phyloP scores from a whole-genome alignment of 164 flowering plant species.

The Magnolia officinalis region DNA sequence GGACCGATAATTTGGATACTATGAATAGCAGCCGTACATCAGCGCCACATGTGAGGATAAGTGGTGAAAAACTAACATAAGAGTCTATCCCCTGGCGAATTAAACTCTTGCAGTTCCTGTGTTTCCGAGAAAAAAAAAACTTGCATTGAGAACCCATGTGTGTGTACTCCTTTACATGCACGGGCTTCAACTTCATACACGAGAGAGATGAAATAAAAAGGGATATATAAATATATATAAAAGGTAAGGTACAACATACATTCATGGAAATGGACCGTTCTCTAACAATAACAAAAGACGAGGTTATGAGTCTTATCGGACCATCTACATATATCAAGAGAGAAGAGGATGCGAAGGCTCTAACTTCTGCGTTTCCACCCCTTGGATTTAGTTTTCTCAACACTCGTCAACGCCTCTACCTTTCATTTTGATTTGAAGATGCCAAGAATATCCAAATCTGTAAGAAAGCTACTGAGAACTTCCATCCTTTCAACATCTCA shows the following conservation, averaged over 20 bases:
- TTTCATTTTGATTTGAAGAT: not conserved
- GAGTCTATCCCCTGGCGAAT: too few species aligned
- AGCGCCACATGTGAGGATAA: too few species aligned
- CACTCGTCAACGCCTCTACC: not conserved
- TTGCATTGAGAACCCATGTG: too few species aligned
- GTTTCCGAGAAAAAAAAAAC: too few species aligned
- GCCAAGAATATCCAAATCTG: not conserved
- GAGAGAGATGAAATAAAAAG: not conserved
- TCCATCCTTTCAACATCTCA: not conserved
- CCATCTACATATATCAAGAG: not conserved
- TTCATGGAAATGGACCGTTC: not conserved
- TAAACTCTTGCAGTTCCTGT: too few species aligned
- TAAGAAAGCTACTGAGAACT: not conserved
- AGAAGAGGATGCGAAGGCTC: not conserved
- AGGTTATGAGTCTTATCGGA: not conserved
- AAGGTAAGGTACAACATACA: not conserved
- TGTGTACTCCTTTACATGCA: not conserved
- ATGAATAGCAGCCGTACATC: too few species aligned
- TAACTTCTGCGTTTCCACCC: not conserved
- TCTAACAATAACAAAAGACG: not conserved
- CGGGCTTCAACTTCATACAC: not conserved
- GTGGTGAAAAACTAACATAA: too few species aligned
- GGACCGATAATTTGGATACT: too few species aligned
- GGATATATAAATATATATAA: too few species aligned
- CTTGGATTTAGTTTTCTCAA: not conserved